A percentile compares a stretch with the other conserved stretches of the same genome.
phyloP scores from a whole-genome alignment of 148 eudicot species.

The Cornus controversa region DNA sequence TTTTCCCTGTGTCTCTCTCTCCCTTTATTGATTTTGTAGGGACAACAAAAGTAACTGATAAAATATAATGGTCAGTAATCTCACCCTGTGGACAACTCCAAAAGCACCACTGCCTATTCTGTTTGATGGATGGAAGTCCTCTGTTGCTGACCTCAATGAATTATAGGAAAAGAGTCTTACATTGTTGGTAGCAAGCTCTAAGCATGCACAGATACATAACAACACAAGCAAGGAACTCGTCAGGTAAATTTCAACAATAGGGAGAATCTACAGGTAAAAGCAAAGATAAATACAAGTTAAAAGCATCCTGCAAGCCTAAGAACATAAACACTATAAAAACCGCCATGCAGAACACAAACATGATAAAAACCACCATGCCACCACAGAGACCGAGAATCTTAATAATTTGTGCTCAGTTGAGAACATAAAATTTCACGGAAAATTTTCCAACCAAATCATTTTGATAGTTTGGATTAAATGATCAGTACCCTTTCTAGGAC shows the following conservation, averaged over 20 bases:
- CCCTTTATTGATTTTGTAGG: not conserved
- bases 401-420: too few species aligned
- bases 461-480: not conserved
- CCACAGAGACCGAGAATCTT: too few species aligned
- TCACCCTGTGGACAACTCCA: slow-evolving; percentile 52
- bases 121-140: slow-evolving; percentile 46
- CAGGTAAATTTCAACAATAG: not conserved
- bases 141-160: slow-evolving; percentile 53
- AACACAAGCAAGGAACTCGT: not conserved
- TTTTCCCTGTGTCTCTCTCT: not conserved
- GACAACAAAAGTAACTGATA: not conserved
- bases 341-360: too few species aligned
- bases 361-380: too few species aligned
- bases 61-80: not conserved
- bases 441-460: too few species aligned
- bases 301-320: not conserved
- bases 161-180: slow-evolving; percentile 44
- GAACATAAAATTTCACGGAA: too few species aligned
- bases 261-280: not conserved
- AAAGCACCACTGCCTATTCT: slow-evolving; percentile 55
- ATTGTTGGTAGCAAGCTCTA: slow-evolving; percentile 39
- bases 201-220: slow-evolving; percentile 6
- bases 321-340: too few species aligned
- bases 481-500: not conserved
- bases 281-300: not conserved